Base-by-base conservation (phyloP, 164 flowering plant genomes). In the Tetrastigma voinierianum region DNA sequence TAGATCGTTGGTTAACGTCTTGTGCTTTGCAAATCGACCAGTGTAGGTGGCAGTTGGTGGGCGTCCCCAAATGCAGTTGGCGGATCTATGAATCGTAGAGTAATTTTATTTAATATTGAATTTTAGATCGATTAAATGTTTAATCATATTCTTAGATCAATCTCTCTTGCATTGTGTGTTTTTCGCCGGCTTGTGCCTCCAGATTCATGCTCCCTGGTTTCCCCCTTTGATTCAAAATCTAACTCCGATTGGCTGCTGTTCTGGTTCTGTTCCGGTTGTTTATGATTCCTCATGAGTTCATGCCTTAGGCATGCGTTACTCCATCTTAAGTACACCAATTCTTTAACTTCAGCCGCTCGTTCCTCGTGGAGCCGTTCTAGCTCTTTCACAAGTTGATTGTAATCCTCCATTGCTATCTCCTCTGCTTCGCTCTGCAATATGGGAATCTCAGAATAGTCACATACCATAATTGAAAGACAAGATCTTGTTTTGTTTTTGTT, bases 291-390 rank as follows among this genome's bases (percentile, higher is more conserved):
- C 71, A 53, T 65, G 46, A 84, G 51, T 67, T 89, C 85, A 19
- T 82, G 86, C 71, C 80, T 83, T 59, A 88, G 73, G 77, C 89
- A 90, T 1, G 91, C 91, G 63, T 83, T 84, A 51, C 70, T 70
- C 91, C 88, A 83, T 57, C 85, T 64, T 23, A 88, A 66, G 72
- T 67, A 65, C 15, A 79, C 68, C 61, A 86, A 45, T 72, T 91
- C 92, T 43, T 76, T 71, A 1, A 58, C 64, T 54, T 84, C 87
- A 2, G 75, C 72, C 9, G 72, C 81, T 12, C 78, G 62, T 0
- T 82, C 91, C 49, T 78, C 77, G 51, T 68, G 73, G 10, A 82
- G 67, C 59, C 76, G 69, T 59, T 89, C 84, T 55, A 82, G 51
- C 60, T 87, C 87, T 20, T 67, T 65, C 17, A 56, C 32, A n/a